Conservation (phyloP, 108 stramenopile species). For the Fistulifera solaris region DNA sequence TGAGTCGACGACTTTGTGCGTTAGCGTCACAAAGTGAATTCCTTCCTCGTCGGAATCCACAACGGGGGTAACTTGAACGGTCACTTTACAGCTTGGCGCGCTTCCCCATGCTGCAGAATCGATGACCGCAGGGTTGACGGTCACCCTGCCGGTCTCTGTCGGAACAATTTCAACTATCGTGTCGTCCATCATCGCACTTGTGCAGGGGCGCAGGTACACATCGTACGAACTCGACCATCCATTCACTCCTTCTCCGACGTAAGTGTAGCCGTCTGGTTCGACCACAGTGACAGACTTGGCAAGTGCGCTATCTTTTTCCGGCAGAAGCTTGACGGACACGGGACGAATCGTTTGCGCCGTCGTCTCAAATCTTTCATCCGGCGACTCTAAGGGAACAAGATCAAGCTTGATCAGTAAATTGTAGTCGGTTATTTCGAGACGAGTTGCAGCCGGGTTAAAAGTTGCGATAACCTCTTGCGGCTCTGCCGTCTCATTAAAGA, state of each 20-base stretch:
- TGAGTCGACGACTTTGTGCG: slow-evolving; percentile 6
- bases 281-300: slow-evolving; percentile 22
- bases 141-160: slow-evolving; percentile 12
- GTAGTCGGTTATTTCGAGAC: slow-evolving; percentile 16
- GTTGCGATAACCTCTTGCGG: slow-evolving; percentile 6
- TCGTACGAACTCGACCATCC: slow-evolving; percentile 23
- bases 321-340: slow-evolving; percentile 14
- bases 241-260: slow-evolving; percentile 19
- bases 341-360: slow-evolving; percentile 16
- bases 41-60: slow-evolving; percentile 15
- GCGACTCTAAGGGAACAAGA: slow-evolving; percentile 9
- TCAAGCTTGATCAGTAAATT: slow-evolving; percentile 13
- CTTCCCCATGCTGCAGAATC: slow-evolving; percentile 2
- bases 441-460: slow-evolving; percentile 11
- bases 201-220: slow-evolving; percentile 26
- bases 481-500: not conserved
- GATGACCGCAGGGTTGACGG: not conserved
- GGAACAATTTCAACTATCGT: slow-evolving; percentile 1
- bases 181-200: slow-evolving; percentile 1
- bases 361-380: slow-evolving; percentile 13
- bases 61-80: slow-evolving; percentile 10
- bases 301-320: slow-evolving; percentile 3
- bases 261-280: slow-evolving; percentile 8
- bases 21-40: slow-evolving; percentile 20
- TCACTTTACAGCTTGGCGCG: slow-evolving; percentile 11